phyloP scores from a whole-genome alignment of 2,329 filamentous ascomycete species.

The Clarireedia hainanense region DNA sequence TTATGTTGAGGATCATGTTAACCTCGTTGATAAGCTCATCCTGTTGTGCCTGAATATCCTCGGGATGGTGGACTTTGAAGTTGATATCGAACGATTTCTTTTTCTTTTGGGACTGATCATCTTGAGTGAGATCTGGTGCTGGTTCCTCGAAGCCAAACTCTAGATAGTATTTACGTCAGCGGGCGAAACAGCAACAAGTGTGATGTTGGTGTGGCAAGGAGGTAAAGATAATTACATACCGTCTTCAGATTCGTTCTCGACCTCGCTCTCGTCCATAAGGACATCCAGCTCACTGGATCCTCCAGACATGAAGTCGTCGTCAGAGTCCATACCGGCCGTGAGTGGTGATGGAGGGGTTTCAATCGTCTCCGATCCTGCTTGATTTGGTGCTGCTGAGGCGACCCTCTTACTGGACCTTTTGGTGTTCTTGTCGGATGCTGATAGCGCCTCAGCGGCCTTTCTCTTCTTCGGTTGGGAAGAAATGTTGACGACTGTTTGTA shows the following conservation, averaged over 20 bases:
- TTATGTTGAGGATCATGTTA: conserved; percentile 81
- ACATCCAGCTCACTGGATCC: conserved; percentile 70
- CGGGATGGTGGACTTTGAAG: conserved; percentile 72
- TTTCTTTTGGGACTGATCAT: conserved; percentile 64
- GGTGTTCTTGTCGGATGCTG: conserved; percentile 28
- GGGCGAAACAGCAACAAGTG: neutral
- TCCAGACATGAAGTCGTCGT: conserved; percentile 86
- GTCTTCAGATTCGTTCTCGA: conserved; percentile 52
- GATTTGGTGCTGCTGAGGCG: conserved; percentile 31
- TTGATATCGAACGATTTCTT: conserved; percentile 75
- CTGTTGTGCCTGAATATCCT: conserved; percentile 79
- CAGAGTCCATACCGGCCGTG: conserved; percentile 74
- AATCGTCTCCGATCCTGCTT: neutral
- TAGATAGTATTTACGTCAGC: conserved; percentile 12
- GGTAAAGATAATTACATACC: conserved; percentile 18
- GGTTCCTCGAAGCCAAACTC: conserved; percentile 39
- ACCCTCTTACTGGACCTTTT: conserved; percentile 28
- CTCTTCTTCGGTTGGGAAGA: conserved; percentile 44
- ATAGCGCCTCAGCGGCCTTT: conserved; percentile 41
- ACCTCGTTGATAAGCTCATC: conserved; percentile 82
- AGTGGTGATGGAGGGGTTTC: conserved; percentile 46
- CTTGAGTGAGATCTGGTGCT: conserved; percentile 41
- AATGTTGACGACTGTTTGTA: conserved; percentile 36
- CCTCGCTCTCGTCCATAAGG: conserved; percentile 70
- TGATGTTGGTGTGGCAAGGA: neutral